phyloP scores from a whole-genome alignment of 306 rosid genomes.

The Citrullus amarus region DNA sequence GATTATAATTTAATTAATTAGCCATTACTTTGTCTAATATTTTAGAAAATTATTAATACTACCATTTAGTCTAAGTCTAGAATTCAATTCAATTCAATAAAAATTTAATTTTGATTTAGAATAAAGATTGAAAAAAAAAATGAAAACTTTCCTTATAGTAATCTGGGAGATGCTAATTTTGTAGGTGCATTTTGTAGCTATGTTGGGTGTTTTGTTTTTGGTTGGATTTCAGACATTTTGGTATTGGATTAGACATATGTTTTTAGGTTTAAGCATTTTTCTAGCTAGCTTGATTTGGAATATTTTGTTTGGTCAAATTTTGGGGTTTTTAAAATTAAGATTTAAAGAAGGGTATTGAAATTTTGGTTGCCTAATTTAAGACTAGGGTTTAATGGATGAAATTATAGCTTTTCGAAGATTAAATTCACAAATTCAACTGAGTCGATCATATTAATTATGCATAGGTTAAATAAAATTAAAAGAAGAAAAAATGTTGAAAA shows the following conservation, averaged over 20 bases:
- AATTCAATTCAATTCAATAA: too few species aligned
- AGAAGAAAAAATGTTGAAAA: background rate
- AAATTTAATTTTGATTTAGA: background rate
- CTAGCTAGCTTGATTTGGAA: background rate
- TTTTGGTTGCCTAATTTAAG: background rate
- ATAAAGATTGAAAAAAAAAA: background rate
- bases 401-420: background rate
- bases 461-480: too few species aligned
- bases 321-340: background rate
- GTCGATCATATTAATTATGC: background rate
- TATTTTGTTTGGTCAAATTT: background rate
- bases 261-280: background rate
- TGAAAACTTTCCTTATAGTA: background rate
- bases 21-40: background rate
- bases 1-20: background rate
- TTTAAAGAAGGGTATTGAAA: background rate
- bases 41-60: background rate
- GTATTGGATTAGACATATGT: background rate
- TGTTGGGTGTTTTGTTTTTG: background rate
- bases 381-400: background rate
- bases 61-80: too few species aligned
- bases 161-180: background rate
- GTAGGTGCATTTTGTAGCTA: background rate
- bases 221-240: background rate
- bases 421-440: background rate